Base-by-base conservation (phyloP, 768 basidiomycete species). In the Kwoniella botswanensis region DNA sequence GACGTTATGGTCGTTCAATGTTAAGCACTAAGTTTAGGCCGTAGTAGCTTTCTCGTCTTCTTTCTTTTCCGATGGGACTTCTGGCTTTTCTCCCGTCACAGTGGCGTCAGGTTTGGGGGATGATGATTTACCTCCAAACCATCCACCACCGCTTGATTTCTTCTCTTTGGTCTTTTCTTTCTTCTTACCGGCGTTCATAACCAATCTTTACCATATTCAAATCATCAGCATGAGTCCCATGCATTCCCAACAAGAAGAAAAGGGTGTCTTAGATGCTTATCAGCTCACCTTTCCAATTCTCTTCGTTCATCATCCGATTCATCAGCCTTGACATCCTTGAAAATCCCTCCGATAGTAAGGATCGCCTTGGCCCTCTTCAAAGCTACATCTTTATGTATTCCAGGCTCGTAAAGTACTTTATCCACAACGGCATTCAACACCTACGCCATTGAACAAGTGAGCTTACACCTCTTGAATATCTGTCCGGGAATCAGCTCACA, bases 231-330 rank as follows among this genome's bases (percentile, higher is more conserved):
- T 17, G 35, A 7, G 35, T 35, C 35, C 35, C 35, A 35, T 35
- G 7, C 7, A 35, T 6, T 9, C 3, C 35, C 7, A 35, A 1
- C 35, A 35, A 9, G 35, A 9, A 35, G 35, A 35, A 35, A 35
- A 35, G 35, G 46, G 46, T 18, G 35, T 62, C 42, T 13, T 22
- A 43, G 63, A 18, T 11, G 21, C 11, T 55, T 4, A 22, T 35
- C 15, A 6, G 81, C 89, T 29, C 76, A 93, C 92, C 94, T 86
- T 84, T 99, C 97, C 21, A 99, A 88, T 83, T 98, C 94, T 59
- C 97, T 88, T 26, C 97, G 89, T 79, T 97, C 97, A 80, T 92
- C 91, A 79, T 97, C 95, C 9, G 92, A 90, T 80, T 93, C 94
- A 79, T 98, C 96, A 2, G 97, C 92, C 41, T 87, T 81, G 0